Base-by-base conservation (phyloP, 2,329 filamentous ascomycete genomes). In the Fusarium nanum region DNA sequence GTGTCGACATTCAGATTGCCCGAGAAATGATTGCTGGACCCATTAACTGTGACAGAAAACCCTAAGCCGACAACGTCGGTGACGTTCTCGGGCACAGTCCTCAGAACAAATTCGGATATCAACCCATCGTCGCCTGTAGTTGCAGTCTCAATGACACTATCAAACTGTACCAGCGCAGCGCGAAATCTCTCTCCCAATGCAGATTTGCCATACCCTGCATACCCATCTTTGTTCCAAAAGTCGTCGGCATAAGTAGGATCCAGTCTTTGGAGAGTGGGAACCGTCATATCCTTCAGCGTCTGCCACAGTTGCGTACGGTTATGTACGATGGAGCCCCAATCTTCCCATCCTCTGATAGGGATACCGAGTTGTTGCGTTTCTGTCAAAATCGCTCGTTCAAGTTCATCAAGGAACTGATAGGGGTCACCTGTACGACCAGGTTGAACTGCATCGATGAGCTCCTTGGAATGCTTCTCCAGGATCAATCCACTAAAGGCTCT, bases 151-250 rank as follows among this genome's bases (percentile, higher is more conserved):
- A 48, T 48, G 7, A 25, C 3, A 28, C 27, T 45, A 11, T 14
- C 44, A 28, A 55, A 42, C 7, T 50, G 32, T 6, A 58, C n/a
- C 13, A 58, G 34, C 13, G 55, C 34, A 23, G 25, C 28, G 23
- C 67, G 64, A 25, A 71, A 48, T 12, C 57, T 14, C 4, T 54
- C 46, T 18, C 67, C 72, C 3, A 74, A 48, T 1, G 25, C 14
- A n/a, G 64, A 57, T 18, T 53, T 18, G 7, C 65, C 72, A 3
- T 40, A 64, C 13, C 71, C 71, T 2, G 68, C 46, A 6, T 49
- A 56, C 6, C 54, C 54, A n/a, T 41, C 14, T 20, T 56, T 40
- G 16, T 22, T 58, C 55, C 46, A 50, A 9, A 52, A 58, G 9
- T 50, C 34, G 7, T 52, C 22, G 8, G 20, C 20, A 27, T 44